phyloP scores from a whole-genome alignment of 2,329 filamentous ascomycete species.

The Beauveria varroae region DNA sequence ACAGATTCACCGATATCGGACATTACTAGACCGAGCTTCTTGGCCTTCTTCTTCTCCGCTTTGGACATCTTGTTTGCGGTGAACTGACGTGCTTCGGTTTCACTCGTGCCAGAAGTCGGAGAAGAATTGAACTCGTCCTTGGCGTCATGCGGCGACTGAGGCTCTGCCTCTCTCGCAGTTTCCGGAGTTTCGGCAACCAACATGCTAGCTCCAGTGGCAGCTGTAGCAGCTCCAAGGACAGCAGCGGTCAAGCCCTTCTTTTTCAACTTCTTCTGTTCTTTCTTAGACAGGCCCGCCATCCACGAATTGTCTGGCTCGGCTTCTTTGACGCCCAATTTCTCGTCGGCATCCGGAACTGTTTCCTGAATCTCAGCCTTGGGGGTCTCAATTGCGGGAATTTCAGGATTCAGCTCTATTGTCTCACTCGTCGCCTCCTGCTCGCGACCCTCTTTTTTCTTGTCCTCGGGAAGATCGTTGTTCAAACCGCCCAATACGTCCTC shows the following conservation, averaged over 20 bases:
- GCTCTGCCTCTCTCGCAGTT: not conserved
- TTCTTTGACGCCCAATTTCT: not conserved
- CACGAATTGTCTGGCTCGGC: not conserved
- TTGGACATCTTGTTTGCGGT: slow-evolving; percentile 20
- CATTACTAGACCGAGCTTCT: slow-evolving; percentile 20
- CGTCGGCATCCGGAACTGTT: not conserved
- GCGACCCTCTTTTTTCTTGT: slow-evolving; percentile 23
- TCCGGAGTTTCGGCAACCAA: not conserved
- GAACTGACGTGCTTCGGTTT: not conserved
- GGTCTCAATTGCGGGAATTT: not conserved
- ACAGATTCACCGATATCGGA: slow-evolving; percentile 3
- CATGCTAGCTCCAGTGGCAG: not conserved
- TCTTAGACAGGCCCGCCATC: slow-evolving; percentile 11
- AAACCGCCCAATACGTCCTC: not conserved
- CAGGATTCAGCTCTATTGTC: not conserved
- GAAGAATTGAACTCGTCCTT: not conserved
- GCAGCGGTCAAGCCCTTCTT: slow-evolving; percentile 6
- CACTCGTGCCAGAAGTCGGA: not conserved
- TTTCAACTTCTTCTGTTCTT: slow-evolving; percentile 26
- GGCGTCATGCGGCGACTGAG: not conserved
- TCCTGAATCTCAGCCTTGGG: not conserved
- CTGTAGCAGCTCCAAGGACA: not conserved
- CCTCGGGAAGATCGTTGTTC: slow-evolving; percentile 14
- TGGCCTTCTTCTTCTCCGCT: slow-evolving; percentile 30
- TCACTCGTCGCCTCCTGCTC: slow-evolving; percentile 18